Percentiles rank a stretch among this genome's conserved stretches.
Evolutionary conservation across 345 rosid genomes (phyloP).

Genomic region (Gossypium anomalum): DNA sequence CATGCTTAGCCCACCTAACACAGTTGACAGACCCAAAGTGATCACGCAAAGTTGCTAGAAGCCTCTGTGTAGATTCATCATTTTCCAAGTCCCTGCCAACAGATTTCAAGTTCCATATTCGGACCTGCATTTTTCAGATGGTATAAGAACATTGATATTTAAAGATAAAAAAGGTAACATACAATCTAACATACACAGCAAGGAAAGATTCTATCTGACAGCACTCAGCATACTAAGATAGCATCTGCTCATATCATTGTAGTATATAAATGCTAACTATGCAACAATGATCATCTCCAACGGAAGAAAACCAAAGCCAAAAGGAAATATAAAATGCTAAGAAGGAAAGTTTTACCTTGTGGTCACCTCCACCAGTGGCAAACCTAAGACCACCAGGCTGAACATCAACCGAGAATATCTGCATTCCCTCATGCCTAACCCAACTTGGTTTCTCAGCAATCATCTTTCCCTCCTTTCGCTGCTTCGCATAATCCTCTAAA

Average conservation of each 20-base stretch:
- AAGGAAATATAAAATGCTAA: slow-evolving; percentile 7
- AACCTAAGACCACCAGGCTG: slow-evolving; percentile 49
- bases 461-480: slow-evolving; percentile 38
- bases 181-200: not conserved
- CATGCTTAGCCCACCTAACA: slow-evolving; percentile 98
- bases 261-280: not conserved
- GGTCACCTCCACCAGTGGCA: slow-evolving; percentile 10
- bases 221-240: not conserved
- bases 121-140: slow-evolving; percentile 46
- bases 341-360: slow-evolving; percentile 9
- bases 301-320: not conserved
- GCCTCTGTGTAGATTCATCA: slow-evolving; percentile 62
- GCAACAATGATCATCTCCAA: not conserved
- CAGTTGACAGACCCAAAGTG: slow-evolving; percentile 99
- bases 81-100: slow-evolving; percentile 55
- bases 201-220: not conserved
- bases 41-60: slow-evolving; percentile 94
- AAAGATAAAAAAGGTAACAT: not conserved
- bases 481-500: slow-evolving; percentile 14
- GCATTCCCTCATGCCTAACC: slow-evolving; percentile 97
- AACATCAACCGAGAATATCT: slow-evolving; percentile 93
- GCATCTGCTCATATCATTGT: not conserved
- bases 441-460: slow-evolving; percentile 95
- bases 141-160: not conserved
- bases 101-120: slow-evolving; percentile 93